Evolutionary conservation across 805 yeast species (phyloP).

Genomic region (Torulaspora delbrueckii): DNA sequence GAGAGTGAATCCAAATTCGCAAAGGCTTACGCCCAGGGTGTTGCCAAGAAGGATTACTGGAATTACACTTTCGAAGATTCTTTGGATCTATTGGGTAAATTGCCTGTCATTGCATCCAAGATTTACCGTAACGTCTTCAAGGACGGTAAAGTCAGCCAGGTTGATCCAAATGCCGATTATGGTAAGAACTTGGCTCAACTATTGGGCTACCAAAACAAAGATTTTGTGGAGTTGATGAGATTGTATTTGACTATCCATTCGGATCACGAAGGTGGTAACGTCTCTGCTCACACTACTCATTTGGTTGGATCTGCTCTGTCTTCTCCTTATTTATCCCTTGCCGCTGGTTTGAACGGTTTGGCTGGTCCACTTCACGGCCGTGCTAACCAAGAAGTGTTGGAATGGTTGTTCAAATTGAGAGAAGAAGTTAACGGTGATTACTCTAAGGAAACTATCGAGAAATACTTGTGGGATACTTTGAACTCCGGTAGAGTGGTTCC

Average conservation of each 20-base stretch:
- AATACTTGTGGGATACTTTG: constrained; percentile 72
- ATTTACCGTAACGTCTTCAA: constrained; percentile 81
- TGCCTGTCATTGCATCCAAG: constrained; percentile 75
- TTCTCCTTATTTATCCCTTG: constrained; percentile 69
- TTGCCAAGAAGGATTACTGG: constrained; percentile 80
- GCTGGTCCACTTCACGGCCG: constrained; percentile 88
- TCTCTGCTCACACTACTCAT: constrained; percentile 82
- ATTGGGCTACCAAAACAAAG: constrained; percentile 56
- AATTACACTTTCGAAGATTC: constrained; percentile 77
- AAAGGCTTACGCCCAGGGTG: constrained; percentile 81
- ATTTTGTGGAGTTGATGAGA: constrained; percentile 75
- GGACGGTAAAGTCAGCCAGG: constrained; percentile 61
- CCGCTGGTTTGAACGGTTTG: constrained; percentile 80
- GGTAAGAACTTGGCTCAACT: constrained; percentile 58
- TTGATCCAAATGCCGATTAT: constrained; percentile 56
- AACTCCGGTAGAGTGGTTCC: constrained; percentile 83
- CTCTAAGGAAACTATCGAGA: constrained; percentile 63
- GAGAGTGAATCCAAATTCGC: constrained; percentile 80
- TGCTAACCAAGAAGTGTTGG: constrained; percentile 83
- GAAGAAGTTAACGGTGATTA: constrained; percentile 57
- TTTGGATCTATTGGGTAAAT: constrained; percentile 71
- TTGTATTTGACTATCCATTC: constrained; percentile 77
- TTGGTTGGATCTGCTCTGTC: constrained; percentile 79
- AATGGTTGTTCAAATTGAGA: constrained; percentile 69
- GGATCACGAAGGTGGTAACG: constrained; percentile 90